Conservation (phyloP, 768 basidiomycete species). For the Suillus ampliporus region DNA sequence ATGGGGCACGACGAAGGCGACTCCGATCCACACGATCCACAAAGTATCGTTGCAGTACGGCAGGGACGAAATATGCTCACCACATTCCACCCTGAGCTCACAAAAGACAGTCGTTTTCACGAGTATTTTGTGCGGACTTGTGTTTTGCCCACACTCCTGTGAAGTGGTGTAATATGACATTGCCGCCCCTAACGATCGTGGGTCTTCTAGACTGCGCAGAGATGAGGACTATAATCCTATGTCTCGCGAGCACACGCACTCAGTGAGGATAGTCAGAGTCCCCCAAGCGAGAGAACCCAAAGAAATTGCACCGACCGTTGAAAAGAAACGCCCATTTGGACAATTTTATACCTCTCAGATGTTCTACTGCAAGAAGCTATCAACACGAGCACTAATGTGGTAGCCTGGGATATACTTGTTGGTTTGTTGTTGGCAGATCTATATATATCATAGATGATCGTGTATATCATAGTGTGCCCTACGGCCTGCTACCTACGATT, state of each 20-base stretch:
- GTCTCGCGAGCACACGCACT: background rate
- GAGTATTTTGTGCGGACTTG: constrained; percentile 87
- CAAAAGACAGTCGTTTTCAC: constrained; percentile 85
- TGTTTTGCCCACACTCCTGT: constrained; percentile 48
- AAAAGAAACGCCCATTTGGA: background rate
- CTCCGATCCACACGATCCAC: constrained; percentile 57
- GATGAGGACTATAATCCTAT: background rate
- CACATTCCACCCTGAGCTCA: constrained; percentile 94
- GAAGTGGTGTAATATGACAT: constrained; percentile 6
- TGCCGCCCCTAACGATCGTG: background rate
- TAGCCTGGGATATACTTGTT: background rate
- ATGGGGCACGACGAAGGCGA: constrained; percentile 48
- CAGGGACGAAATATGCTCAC: constrained; percentile 88
- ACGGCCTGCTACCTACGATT: background rate
- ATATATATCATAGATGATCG: background rate
- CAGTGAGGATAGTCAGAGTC: background rate
- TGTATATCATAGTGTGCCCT: no score
- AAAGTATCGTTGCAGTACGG: constrained; percentile 80
- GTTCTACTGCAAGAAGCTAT: background rate
- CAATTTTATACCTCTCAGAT: background rate
- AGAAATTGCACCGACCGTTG: background rate
- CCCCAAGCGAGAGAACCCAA: background rate
- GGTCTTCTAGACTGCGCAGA: background rate
- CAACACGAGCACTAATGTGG: background rate
- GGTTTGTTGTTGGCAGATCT: background rate